These are phyloP conservation scores for Echinosophora koreensis DNA, from an alignment of 306 rosid species.

Conservation along the genomic window DNA sequence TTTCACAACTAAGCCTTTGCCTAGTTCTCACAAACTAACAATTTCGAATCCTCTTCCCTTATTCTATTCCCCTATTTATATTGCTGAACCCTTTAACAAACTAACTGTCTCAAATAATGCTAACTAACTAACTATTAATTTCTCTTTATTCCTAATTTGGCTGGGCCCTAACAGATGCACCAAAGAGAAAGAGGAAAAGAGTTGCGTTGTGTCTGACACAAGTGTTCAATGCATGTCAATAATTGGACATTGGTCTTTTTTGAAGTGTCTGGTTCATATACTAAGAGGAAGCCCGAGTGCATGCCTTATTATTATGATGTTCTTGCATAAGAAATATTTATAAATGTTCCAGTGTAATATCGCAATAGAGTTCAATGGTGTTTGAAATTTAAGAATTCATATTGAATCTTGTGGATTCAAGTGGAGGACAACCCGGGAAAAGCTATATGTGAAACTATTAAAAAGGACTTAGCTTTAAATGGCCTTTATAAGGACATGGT, in stretches of 20 bases:
- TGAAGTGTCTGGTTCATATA: slow-evolving; percentile 17
- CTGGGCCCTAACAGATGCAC: background rate
- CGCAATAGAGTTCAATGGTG: slow-evolving; percentile 3
- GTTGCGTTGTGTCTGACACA: slow-evolving; percentile 8
- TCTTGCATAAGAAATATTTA: background rate
- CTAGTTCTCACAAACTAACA: too few relatives aligned
- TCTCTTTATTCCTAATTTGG: too few relatives aligned
- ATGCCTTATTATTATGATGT: slow-evolving; percentile 13
- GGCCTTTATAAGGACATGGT: background rate
- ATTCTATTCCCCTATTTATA: too few relatives aligned
- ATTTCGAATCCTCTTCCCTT: too few relatives aligned
- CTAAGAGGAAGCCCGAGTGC: slow-evolving; percentile 26
- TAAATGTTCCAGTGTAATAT: slow-evolving; percentile 9
- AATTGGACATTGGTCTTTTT: slow-evolving; percentile 7
- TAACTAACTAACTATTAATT: too few relatives aligned
- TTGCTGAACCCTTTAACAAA: too few relatives aligned
- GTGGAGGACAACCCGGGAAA: background rate
- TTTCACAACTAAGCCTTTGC: too few relatives aligned
- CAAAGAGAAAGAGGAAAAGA: slow-evolving; percentile 5
- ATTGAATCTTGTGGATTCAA: background rate
- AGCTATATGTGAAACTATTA: background rate
- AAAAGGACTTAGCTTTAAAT: background rate
- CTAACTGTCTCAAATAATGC: too few relatives aligned
- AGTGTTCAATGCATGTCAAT: slow-evolving; percentile 17
- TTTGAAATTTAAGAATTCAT: slow-evolving; percentile 13